phyloP scores from a whole-genome alignment of 768 basidiomycete species.

The Megacollybia marginata region DNA sequence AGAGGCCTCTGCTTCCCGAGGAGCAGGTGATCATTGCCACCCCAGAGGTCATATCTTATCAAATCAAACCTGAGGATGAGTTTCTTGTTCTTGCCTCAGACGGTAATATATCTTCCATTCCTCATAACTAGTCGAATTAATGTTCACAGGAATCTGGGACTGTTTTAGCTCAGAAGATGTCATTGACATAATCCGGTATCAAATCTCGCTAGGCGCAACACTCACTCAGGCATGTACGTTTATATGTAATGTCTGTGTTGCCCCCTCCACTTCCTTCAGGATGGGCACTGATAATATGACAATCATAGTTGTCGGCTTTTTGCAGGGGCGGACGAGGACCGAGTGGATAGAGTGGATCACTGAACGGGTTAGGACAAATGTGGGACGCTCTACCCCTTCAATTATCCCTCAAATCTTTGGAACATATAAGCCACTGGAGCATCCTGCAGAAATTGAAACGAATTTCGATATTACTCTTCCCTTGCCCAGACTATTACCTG shows the following conservation, averaged over 20 bases:
- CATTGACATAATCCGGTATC: constrained; percentile 79
- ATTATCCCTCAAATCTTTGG: constrained; percentile 35
- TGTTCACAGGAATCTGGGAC: constrained; percentile 89
- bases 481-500: too few relatives aligned
- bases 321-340: constrained; percentile 80
- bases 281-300: constrained; percentile 98
- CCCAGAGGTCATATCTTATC: constrained; percentile 83
- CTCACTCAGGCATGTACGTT: constrained; percentile 44
- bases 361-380: constrained; percentile 67
- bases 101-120: constrained; percentile 42
- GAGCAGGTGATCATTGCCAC: constrained; percentile 91
- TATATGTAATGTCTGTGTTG: constrained; percentile 89
- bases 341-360: constrained; percentile 91
- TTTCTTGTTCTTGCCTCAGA: constrained; percentile 95
- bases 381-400: constrained; percentile 75
- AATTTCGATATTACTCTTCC: too few relatives aligned
- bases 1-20: constrained; percentile 71
- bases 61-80: constrained; percentile 84
- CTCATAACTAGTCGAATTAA: neutral
- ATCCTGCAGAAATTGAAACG: too few relatives aligned
- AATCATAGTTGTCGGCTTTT: constrained; percentile 79
- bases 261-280: constrained; percentile 47
- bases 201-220: constrained; percentile 67
- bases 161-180: constrained; percentile 91
- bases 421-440: too few relatives aligned